Percentiles rank a stretch among this genome's conserved stretches.
phyloP scores from a whole-genome alignment of 805 yeast genomes.

The Cyberlindnera nakhonratchasimensis region DNA sequence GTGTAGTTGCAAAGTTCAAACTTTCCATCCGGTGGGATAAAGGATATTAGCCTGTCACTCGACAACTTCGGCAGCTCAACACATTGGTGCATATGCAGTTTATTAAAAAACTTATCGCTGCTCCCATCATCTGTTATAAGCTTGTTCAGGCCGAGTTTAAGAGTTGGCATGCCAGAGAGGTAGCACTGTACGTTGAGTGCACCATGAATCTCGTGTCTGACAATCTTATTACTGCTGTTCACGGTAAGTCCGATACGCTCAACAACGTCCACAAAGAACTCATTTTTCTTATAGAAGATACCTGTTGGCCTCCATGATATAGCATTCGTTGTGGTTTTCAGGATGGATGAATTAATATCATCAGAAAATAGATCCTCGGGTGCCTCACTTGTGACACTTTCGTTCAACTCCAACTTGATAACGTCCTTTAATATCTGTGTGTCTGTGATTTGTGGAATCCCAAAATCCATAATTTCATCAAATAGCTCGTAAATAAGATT shows the following conservation, averaged over 20 bases:
- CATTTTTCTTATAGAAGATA: conserved; percentile 81
- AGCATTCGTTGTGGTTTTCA: conserved; percentile 72
- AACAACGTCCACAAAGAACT: conserved; percentile 81
- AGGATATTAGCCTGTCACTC: conserved; percentile 53
- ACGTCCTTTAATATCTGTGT: conserved; percentile 74
- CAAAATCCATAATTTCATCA: conserved; percentile 88
- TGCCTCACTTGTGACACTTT: conserved; percentile 6
- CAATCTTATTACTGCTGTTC: conserved; percentile 53
- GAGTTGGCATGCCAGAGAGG: conserved; percentile 86
- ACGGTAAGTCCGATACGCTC: conserved; percentile 71
- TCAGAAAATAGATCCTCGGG: conserved; percentile 6
- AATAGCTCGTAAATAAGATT: conserved; percentile 75
- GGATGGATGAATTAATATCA: conserved; percentile 60
- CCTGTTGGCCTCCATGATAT: conserved; percentile 94
- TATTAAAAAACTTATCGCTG: conserved; percentile 43
- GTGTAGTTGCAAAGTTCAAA: conserved; percentile 51
- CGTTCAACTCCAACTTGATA: conserved; percentile 51
- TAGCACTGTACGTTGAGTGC: conserved; percentile 69
- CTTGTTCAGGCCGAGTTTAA: conserved; percentile 76
- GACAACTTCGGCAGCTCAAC: conserved; percentile 63
- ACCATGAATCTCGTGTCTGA: conserved; percentile 69
- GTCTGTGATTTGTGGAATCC: conserved; percentile 83
- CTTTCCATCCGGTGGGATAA: conserved; percentile 89
- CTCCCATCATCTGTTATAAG: conserved; percentile 27
- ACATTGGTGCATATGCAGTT: conserved; percentile 84